phyloP scores from a whole-genome alignment of 139 green algal species.

The Marvania coccoides region DNA sequence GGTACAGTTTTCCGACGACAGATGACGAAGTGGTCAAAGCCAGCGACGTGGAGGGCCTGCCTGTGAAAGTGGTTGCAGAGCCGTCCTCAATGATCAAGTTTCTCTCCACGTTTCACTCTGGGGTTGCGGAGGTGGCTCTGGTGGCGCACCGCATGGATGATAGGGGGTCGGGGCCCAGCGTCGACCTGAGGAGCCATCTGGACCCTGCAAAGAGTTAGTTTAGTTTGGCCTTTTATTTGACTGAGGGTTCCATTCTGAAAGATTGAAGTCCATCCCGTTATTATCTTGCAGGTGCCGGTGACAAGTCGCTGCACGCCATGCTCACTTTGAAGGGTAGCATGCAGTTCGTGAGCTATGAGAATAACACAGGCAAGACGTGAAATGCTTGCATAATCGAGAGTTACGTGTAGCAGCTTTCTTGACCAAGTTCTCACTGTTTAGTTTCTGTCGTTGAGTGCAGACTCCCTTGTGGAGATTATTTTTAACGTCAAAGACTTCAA shows the following conservation, averaged over 20 bases:
- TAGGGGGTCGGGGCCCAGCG: not conserved
- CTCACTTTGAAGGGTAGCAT: constrained; percentile 45
- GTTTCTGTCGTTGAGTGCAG: too few species aligned
- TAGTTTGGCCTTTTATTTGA: too few species aligned
- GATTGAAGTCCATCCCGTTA: too few species aligned
- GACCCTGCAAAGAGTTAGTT: constrained; percentile 51
- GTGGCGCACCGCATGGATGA: constrained; percentile 37
- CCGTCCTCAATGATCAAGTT: constrained; percentile 40
- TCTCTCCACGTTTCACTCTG: constrained; percentile 58
- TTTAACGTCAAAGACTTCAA: constrained; percentile 73
- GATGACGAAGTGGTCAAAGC: constrained; percentile 49
- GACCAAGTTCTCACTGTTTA: not conserved
- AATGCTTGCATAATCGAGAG: not conserved
- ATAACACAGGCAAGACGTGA: constrained; percentile 10
- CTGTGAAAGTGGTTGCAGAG: constrained; percentile 46
- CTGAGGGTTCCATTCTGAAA: too few species aligned
- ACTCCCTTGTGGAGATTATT: constrained; percentile 41
- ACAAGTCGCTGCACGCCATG: constrained; percentile 46
- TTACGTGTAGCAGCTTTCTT: not conserved
- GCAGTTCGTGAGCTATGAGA: constrained; percentile 50
- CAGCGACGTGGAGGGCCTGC: constrained; percentile 42
- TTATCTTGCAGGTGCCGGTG: constrained; percentile 28
- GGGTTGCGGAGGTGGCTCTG: constrained; percentile 62
- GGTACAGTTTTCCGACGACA: constrained; percentile 41
- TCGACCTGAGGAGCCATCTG: constrained; percentile 53